Base-by-base conservation (phyloP, 352 stramenopile genomes). In the Phytophthora cactorum region DNA sequence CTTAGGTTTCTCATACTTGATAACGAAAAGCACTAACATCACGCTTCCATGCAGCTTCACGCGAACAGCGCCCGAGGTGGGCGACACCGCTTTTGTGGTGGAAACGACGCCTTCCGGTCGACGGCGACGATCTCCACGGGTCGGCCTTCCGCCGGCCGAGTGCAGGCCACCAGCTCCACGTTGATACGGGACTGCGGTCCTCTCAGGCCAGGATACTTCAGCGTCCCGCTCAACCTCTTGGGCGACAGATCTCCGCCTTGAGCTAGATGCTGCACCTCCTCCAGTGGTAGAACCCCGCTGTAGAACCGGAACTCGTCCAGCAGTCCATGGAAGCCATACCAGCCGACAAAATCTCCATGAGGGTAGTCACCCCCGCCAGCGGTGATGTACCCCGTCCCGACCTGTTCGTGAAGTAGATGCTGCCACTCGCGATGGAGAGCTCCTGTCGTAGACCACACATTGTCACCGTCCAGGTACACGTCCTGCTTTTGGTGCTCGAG, bases 271-370 rank as follows among this genome's bases (percentile, higher is more conserved):
- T 45, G 31, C 1, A 69, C 50, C 10, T 69, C 59, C 0, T 53
- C 17, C 11, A 31, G 22, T 7, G 49, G 31, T 25, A 75, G 34
- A 34, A 60, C 60, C 1, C 50, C 51, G n/a, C 32, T 39, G 29
- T 58, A 74, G 32, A 74, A 64, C 2, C 65, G 59, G 39, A 77
- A 71, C 45, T 83, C 75, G 34, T 82, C 63, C n/a, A 85, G 60
- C 15, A 70, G 28, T 2, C 77, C 79, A 29, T 81, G 65, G 46
- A 88, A 82, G 7, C 66, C 77, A 52, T 85, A 85, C 72, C 74
- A 85, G 5, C 74, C 79, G 10, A 69, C 61, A 43, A 70, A 75
- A 10, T 63, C 53, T 36, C 46, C 34, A 15, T 71, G 52, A 5
- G 77, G 79, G 15, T 61, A 78, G 39, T 64, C 61, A 1, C 54